Percentiles rank a stretch among this genome's conserved stretches.
phyloP scores from a whole-genome alignment of 225 moss, liverwort and hornwort species.

The Physcomitrellopsis africana region DNA sequence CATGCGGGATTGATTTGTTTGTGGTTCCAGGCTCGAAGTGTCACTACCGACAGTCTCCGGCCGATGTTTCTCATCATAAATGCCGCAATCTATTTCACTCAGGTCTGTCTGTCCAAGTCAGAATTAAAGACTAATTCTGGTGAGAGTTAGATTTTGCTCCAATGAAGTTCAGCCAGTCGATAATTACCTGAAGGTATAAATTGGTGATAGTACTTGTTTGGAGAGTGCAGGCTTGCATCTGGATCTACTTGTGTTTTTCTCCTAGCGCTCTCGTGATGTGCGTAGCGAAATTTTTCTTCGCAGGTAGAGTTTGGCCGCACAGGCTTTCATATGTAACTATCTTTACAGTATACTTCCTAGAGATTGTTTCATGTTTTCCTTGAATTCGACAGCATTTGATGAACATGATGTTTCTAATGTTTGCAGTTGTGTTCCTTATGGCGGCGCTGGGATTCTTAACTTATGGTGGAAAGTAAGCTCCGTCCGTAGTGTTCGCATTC shows the following conservation, averaged over 20 bases:
- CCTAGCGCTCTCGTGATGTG: slow-evolving; percentile 64
- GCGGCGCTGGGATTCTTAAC: slow-evolving; percentile 92
- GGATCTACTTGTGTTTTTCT: slow-evolving; percentile 78
- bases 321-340: not conserved
- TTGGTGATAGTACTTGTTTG: not conserved
- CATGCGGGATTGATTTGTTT: slow-evolving; percentile 11
- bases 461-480: slow-evolving; percentile 85
- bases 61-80: slow-evolving; percentile 90
- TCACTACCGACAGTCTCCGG: slow-evolving; percentile 80
- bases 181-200: too few species aligned
- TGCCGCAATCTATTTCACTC: slow-evolving; percentile 69
- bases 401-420: slow-evolving; percentile 14
- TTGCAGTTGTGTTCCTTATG: slow-evolving; percentile 87
- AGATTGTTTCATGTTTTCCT: not conserved
- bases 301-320: slow-evolving; percentile 45
- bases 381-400: not conserved
- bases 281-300: slow-evolving; percentile 90
- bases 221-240: slow-evolving; percentile 72
- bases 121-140: not conserved
- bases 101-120: slow-evolving; percentile 46
- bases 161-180: too few species aligned
- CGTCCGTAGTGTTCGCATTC: not conserved
- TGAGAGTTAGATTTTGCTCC: too few species aligned
- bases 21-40: slow-evolving; percentile 78
- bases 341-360: slow-evolving; percentile 9